Conservation (phyloP, 169 alveolate species). For the Ichthyophthirius multifiliis region DNA sequence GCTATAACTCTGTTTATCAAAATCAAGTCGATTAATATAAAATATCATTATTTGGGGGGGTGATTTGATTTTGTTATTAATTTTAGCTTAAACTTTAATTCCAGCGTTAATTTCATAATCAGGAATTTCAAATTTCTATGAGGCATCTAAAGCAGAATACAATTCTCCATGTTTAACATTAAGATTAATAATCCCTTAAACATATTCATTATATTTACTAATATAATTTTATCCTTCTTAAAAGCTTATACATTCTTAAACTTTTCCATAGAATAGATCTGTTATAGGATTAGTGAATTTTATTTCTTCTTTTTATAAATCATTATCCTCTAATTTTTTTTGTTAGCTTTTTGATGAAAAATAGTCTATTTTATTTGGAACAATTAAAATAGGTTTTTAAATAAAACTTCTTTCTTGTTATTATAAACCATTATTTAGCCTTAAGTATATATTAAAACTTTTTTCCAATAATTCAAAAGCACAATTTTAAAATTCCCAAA, state of each 20-base stretch:
- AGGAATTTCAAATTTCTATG: not conserved
- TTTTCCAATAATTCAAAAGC: not conserved
- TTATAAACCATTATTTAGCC: not conserved
- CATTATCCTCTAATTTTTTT: not conserved
- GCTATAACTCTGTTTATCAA: not conserved
- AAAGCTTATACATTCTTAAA: not conserved
- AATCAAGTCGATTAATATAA: not conserved
- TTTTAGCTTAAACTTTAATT: not conserved
- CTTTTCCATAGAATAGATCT: not conserved
- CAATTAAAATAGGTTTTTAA: not conserved
- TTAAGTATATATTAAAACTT: not conserved
- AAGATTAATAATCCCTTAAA: not conserved
- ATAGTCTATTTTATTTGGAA: not conserved
- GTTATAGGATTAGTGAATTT: slow-evolving; percentile 1
- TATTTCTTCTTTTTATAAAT: not conserved
- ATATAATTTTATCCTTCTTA: not conserved
- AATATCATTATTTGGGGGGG: not conserved
- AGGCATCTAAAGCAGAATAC: not conserved
- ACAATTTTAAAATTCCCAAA: slow-evolving; percentile 10
- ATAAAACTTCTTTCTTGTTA: not conserved
- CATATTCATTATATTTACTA: not conserved
- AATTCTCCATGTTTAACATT: slow-evolving; percentile 11
- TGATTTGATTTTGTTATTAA: not conserved
- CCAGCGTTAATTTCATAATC: slow-evolving; percentile 1
- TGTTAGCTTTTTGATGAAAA: not conserved